These are phyloP conservation scores for Fusarium sp. DNA, from an alignment of 2,329 filamentous ascomycete species.

Conservation along the genomic window DNA sequence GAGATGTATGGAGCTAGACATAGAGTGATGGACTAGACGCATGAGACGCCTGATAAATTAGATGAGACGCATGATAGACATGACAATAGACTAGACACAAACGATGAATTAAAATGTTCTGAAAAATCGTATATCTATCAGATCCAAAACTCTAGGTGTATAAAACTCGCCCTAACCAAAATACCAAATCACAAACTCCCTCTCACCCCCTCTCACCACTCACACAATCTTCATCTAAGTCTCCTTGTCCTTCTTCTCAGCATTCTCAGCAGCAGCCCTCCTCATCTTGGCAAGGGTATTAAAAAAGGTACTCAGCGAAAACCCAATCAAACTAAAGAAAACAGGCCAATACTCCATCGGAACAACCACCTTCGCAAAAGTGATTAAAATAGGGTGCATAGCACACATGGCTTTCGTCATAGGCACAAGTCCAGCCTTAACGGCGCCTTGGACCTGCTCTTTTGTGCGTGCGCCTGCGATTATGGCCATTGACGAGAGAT, in stretches of 20 bases:
- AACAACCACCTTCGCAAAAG: conserved; percentile 4
- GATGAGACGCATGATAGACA: conserved; percentile 7
- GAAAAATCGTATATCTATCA: neutral
- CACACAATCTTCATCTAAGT: neutral
- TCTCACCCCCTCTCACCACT: too few species aligned
- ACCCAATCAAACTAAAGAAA: conserved; percentile 18
- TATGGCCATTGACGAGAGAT: conserved; percentile 24
- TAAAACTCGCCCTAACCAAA: neutral
- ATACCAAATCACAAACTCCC: neutral
- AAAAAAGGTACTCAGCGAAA: conserved; percentile 13
- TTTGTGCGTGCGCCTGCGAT: conserved; percentile 21
- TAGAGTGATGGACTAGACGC: neutral
- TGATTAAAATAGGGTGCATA: conserved; percentile 9
- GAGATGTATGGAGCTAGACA: neutral
- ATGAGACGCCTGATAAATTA: neutral
- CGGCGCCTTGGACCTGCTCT: conserved; percentile 14
- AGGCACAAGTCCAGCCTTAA: conserved; percentile 4
- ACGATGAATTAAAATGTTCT: neutral
- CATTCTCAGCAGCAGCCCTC: conserved; percentile 39
- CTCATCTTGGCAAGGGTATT: conserved; percentile 21
- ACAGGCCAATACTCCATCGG: conserved; percentile 2
- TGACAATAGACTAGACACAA: neutral
- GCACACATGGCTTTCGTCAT: conserved; percentile 26
- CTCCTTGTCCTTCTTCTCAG: neutral
- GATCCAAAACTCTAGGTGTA: neutral